These are phyloP conservation scores for Solanum piurae DNA, from an alignment of 257 asterid species.

Conservation along the genomic window DNA sequence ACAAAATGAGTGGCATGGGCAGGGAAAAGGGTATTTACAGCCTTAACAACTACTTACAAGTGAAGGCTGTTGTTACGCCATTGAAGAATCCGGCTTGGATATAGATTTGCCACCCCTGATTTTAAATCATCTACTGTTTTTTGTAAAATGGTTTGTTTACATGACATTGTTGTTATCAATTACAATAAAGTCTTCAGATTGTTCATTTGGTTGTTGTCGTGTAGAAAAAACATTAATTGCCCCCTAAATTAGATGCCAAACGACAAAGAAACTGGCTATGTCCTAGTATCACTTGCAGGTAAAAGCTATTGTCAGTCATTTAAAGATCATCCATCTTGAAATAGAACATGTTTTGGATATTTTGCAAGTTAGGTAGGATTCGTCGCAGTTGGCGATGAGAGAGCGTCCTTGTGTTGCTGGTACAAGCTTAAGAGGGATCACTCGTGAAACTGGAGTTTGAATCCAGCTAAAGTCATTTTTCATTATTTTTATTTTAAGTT, in stretches of 20 bases:
- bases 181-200: neutral
- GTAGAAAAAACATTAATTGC: neutral
- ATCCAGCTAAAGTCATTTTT: too few relatives aligned
- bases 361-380: neutral
- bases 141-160: neutral
- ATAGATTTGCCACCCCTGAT: slow-evolving; percentile 4
- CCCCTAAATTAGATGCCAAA: neutral
- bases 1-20: slow-evolving; percentile 83
- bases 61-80: slow-evolving; percentile 75
- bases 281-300: neutral
- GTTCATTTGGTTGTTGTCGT: neutral
- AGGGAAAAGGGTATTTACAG: slow-evolving; percentile 66
- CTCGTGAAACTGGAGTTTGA: too few relatives aligned
- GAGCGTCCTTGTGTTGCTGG: too few relatives aligned
- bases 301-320: neutral
- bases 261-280: neutral
- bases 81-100: slow-evolving; percentile 67
- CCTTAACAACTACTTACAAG: slow-evolving; percentile 64
- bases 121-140: neutral
- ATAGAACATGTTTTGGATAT: neutral
- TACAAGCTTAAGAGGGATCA: too few relatives aligned
- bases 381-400: too few relatives aligned
- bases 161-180: neutral
- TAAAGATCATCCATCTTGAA: neutral
- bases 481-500: too few relatives aligned